Conservation (phyloP, 1,284 basidiomycete species). For the Coriolopsis trogii region DNA sequence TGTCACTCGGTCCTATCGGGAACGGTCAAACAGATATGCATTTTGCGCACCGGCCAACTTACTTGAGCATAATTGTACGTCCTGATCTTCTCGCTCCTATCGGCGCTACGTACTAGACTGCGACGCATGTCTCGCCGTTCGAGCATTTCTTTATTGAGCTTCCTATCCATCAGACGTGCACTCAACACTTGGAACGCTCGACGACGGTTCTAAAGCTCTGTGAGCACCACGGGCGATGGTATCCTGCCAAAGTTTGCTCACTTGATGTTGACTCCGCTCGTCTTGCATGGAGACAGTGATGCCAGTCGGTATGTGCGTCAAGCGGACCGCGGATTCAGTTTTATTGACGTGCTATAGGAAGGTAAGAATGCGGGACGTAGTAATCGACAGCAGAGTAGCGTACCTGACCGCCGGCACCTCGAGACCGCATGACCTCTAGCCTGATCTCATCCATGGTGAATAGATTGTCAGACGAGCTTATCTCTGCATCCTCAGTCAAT, state of each 20-base stretch:
- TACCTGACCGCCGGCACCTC: slow-evolving; percentile 97
- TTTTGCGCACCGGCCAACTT: slow-evolving; percentile 10
- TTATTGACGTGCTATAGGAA: slow-evolving; percentile 89
- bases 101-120: slow-evolving; percentile 77
- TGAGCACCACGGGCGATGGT: too few species aligned
- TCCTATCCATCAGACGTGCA: slow-evolving; percentile 81
- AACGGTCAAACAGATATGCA: neutral
- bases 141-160: slow-evolving; percentile 70
- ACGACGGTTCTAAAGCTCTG: slow-evolving; percentile 81
- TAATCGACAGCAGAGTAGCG: neutral
- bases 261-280: slow-evolving; percentile 94
- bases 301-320: slow-evolving; percentile 93
- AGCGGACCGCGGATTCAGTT: slow-evolving; percentile 97
- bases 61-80: slow-evolving; percentile 94
- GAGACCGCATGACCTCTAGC: slow-evolving; percentile 91
- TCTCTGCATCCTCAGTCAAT: slow-evolving; percentile 62
- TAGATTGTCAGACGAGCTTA: slow-evolving; percentile 51
- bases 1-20: slow-evolving; percentile 79
- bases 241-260: too few species aligned
- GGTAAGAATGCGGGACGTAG: neutral
- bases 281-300: slow-evolving; percentile 99
- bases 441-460: slow-evolving; percentile 88
- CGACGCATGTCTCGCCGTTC: slow-evolving; percentile 71
- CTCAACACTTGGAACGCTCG: slow-evolving; percentile 88
- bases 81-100: slow-evolving; percentile 89